Percentiles rank a stretch among this genome's conserved stretches.
Evolutionary conservation across 73 alveolate genomes (phyloP).

Genomic region (Tetrahymena elliotti): DNA sequence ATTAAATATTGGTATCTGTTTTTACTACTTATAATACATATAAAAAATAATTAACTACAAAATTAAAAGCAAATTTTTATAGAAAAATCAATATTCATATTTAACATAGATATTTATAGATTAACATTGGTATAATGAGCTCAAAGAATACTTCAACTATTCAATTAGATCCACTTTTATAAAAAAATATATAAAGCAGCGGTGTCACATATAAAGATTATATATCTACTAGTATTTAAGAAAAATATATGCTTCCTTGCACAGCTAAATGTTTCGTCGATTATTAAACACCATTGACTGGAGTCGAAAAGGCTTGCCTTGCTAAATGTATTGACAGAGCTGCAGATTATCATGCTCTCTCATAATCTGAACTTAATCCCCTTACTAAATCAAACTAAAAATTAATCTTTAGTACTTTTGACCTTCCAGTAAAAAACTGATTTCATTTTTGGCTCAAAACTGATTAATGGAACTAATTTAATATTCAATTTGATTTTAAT

Average conservation of each 20-base stretch:
- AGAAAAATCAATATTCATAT: no score
- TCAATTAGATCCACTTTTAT: background rate
- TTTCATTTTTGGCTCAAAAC: no score
- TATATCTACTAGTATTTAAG: background rate
- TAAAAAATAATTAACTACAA: no score
- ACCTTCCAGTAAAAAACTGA: background rate
- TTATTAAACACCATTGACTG: background rate
- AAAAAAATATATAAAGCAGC: background rate
- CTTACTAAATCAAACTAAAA: background rate
- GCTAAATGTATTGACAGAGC: background rate
- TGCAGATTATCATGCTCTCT: background rate
- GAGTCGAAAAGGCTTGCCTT: background rate
- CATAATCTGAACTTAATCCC: background rate
- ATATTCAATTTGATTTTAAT: no score
- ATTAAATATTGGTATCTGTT: background rate
- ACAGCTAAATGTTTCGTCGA: background rate
- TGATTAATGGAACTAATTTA: background rate
- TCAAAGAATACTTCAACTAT: background rate
- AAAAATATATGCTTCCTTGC: background rate
- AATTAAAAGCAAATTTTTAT: background rate
- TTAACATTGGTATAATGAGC: background rate
- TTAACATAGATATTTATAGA: background rate
- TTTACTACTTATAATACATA: no score
- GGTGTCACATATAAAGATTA: background rate
- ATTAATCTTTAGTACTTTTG: background rate